These are phyloP conservation scores for Suillus bovinus DNA, from an alignment of 768 basidiomycete genomes.

Conservation along the genomic window DNA sequence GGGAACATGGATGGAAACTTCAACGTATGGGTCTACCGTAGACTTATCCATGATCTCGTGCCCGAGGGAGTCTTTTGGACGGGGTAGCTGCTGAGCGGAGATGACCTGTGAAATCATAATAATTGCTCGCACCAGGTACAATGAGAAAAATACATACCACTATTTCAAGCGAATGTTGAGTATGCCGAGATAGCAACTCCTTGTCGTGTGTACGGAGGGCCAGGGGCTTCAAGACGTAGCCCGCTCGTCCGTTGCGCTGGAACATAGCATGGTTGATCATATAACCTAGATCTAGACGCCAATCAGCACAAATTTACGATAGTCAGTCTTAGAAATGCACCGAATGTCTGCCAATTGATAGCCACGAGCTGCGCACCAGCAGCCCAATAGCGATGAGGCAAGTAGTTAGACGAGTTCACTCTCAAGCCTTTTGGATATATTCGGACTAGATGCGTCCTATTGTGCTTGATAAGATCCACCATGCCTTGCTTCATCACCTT, in stretches of 20 bases:
- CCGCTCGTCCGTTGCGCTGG: conserved; percentile 81
- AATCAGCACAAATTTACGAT: conserved; percentile 1
- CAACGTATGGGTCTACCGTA: conserved; percentile 73
- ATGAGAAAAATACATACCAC: conserved; percentile 42
- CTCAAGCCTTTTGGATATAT: conserved; percentile 86
- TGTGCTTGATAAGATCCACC: conserved; percentile 83
- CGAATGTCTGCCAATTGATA: conserved; percentile 97
- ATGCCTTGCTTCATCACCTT: conserved; percentile 70
- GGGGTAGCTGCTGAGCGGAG: conserved; percentile 89
- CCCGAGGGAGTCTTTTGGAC: conserved; percentile 61
- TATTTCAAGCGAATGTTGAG: conserved; percentile 63
- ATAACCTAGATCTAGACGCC: conserved; percentile 72
- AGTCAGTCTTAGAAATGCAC: conserved; percentile 42
- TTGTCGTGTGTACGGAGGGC: conserved; percentile 69
- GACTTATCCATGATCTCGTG: conserved; percentile 61
- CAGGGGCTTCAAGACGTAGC: conserved; percentile 88
- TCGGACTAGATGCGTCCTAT: conserved; percentile 75
- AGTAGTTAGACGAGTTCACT: conserved; percentile 82
- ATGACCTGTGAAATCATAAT: conserved; percentile 47
- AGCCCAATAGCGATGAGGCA: conserved; percentile 88
- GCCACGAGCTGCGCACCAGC: conserved; percentile 89
- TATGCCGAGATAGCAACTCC: conserved; percentile 50
- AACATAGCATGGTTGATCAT: conserved; percentile 98
- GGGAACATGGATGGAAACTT: conserved; percentile 75
- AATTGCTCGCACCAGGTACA: conserved; percentile 1